Conservation (phyloP, 2,329 filamentous ascomycete genomes). For the Ceratocystis cacaofunesta region DNA sequence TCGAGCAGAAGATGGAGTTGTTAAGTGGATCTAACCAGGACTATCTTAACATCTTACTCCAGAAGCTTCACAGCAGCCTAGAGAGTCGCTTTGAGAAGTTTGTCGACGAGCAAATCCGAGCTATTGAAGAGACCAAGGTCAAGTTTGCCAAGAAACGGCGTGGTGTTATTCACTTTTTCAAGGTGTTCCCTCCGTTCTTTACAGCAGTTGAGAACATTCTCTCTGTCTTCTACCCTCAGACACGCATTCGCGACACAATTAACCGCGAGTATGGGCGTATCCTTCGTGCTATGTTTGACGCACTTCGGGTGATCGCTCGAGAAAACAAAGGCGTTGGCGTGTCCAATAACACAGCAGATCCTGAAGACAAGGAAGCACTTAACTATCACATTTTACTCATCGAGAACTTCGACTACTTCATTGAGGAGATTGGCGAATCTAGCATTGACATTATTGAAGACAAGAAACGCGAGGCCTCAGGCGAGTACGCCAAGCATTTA, state of each 20-base stretch:
- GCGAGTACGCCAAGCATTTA: constrained; percentile 77
- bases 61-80: constrained; percentile 63
- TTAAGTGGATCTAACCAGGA: constrained; percentile 88
- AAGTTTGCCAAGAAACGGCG: constrained; percentile 92
- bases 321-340: constrained; percentile 43
- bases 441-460: constrained; percentile 62
- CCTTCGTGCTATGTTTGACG: constrained; percentile 93
- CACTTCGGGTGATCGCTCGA: constrained; percentile 79
- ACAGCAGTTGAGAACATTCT: constrained; percentile 74
- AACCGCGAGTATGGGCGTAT: constrained; percentile 80
- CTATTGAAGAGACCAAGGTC: constrained; percentile 95
- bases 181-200: constrained; percentile 81
- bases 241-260: constrained; percentile 55
- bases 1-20: constrained; percentile 65
- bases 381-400: constrained; percentile 97
- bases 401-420: constrained; percentile 97
- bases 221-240: constrained; percentile 36
- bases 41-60: constrained; percentile 64
- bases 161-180: constrained; percentile 89
- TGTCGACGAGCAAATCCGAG: constrained; percentile 84
- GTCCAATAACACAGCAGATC: constrained; percentile 33
- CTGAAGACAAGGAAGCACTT: constrained; percentile 87
- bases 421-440: constrained; percentile 68
- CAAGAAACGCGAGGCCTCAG: constrained; percentile 64
- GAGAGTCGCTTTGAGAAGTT: constrained; percentile 71